Evolutionary conservation across 441 rosid species (phyloP), one percentile per base, ranked within the genome.

Genomic region (Macaranga tanarius): DNA sequence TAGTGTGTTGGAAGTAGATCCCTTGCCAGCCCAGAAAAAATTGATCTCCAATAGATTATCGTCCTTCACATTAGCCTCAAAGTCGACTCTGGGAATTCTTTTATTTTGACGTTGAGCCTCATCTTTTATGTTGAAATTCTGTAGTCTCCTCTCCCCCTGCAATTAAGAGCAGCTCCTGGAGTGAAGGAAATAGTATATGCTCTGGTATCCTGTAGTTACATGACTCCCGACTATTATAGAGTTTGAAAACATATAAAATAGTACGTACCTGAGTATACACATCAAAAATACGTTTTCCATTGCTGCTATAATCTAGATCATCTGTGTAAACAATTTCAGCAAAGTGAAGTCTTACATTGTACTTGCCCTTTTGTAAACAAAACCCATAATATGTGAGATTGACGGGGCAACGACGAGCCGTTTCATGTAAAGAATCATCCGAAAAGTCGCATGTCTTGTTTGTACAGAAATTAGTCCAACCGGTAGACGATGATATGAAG

Each of bases 361-460:
- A 84, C 13, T 19, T 1, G 7, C 84, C 84, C 2, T 67, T 31
- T 9, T 3, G 64, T 51, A 81, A 62, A 65, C 83, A 83, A 20
- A 75, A 78, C 3, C 71, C 80, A 58, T 79, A 77, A 59, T 84
- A 81, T 52, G 55, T 79, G 4, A 83, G 76, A 26, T 84, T n/a
- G 3, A 48, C 20, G 10, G 67, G 74, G 34, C 74, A 71, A 28
- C 50, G 19, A 6, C 74, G 74, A 34, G 67, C 67, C 1, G 74
- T 71, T 31, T 51, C 59, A 17, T n/a, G 15, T 1, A 61, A 6
- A 13, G 51, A 19, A n/a, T 51, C 17, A 9, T 62, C 68, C 10
- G 74, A 71, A 17, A 71, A 67, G 50, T 68, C 74, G 23, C 74
- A 62, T 22, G 74, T 61, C 67, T 8, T 71, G 10, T 71, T 71